Evolutionary conservation across 2,329 filamentous ascomycete species (phyloP).

Genomic region (Colletotrichum eremochloae): DNA sequence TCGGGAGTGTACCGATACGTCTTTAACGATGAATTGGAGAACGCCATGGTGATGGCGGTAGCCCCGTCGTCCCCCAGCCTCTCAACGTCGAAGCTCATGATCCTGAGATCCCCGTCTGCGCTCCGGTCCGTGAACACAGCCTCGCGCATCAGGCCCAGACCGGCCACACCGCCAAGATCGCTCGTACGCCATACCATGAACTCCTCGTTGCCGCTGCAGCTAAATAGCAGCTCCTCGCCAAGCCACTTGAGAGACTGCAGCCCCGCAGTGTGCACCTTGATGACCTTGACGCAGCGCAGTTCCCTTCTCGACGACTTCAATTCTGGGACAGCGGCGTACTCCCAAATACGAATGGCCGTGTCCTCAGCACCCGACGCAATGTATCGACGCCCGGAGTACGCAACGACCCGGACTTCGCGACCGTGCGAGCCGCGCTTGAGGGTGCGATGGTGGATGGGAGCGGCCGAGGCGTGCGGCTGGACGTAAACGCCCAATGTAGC

Average conservation of each 20-base stretch:
- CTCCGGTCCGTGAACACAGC: conserved; percentile 65
- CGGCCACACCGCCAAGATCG: conserved; percentile 60
- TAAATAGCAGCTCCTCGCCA: conserved; percentile 75
- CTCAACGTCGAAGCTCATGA: conserved; percentile 81
- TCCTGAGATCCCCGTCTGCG: conserved; percentile 76
- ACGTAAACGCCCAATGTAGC: conserved; percentile 65
- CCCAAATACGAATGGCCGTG: conserved; percentile 80
- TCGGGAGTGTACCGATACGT: conserved; percentile 63
- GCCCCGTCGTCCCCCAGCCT: conserved; percentile 42
- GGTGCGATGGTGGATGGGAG: conserved; percentile 53
- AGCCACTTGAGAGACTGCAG: conserved; percentile 87
- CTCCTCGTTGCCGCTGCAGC: conserved; percentile 89
- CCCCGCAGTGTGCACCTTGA: conserved; percentile 85
- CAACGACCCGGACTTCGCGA: conserved; percentile 78
- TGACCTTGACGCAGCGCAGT: conserved; percentile 67
- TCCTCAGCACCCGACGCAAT: conserved; percentile 81
- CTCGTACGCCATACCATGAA: conserved; percentile 85
- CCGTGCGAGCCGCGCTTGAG: conserved; percentile 84
- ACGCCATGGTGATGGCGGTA: conserved; percentile 77
- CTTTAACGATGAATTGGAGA: conserved; percentile 87
- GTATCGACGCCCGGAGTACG: conserved; percentile 55
- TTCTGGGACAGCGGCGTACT: conserved; percentile 49
- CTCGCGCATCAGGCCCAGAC: conserved; percentile 70
- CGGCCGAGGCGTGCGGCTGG: conserved; percentile 49
- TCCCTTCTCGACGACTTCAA: conserved; percentile 45